Percentiles rank a stretch among this genome's conserved stretches.
Conservation (phyloP, 106 monocot species). For the Hemerocallis citrina region DNA sequence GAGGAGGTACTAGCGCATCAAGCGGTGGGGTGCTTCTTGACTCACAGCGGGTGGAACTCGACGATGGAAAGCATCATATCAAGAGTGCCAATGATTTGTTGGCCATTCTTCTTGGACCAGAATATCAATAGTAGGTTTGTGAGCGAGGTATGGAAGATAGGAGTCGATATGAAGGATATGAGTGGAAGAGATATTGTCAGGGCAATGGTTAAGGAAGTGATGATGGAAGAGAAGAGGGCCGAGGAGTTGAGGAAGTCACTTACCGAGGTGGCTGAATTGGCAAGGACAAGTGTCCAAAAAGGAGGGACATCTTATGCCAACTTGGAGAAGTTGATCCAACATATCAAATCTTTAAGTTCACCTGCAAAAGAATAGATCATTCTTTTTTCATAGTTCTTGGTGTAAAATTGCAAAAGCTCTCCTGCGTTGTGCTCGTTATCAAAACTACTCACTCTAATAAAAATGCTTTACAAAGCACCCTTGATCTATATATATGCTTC, state of each 20-base stretch:
- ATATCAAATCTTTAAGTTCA: slow-evolving; percentile 8
- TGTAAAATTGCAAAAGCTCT: no score
- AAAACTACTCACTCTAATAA: no score
- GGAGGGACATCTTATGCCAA: slow-evolving; percentile 14
- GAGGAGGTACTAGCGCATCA: slow-evolving; percentile 20
- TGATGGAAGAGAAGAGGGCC: slow-evolving; percentile 24
- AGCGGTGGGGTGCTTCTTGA: slow-evolving; percentile 19
- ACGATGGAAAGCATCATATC: slow-evolving; percentile 14
- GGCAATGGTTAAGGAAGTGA: slow-evolving; percentile 15
- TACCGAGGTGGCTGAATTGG: slow-evolving; percentile 6
- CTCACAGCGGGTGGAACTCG: slow-evolving; percentile 28
- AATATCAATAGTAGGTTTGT: slow-evolving; percentile 22
- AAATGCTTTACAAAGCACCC: no score
- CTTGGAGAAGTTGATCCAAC: slow-evolving; percentile 9
- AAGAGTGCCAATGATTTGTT: slow-evolving; percentile 6
- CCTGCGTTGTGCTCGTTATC: no score
- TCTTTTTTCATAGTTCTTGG: no score
- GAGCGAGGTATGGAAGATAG: slow-evolving; percentile 25
- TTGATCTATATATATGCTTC: no score
- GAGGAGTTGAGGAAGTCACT: neutral
- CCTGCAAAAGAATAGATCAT: no score
- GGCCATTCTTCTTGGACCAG: neutral
- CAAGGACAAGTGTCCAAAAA: slow-evolving; percentile 13
- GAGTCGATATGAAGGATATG: slow-evolving; percentile 29
- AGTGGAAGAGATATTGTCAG: slow-evolving; percentile 7